A percentile compares a stretch with the other conserved stretches of the same genome.
Evolutionary conservation across 257 asterid species (phyloP).

Genomic region (Coffea eugenioides): DNA sequence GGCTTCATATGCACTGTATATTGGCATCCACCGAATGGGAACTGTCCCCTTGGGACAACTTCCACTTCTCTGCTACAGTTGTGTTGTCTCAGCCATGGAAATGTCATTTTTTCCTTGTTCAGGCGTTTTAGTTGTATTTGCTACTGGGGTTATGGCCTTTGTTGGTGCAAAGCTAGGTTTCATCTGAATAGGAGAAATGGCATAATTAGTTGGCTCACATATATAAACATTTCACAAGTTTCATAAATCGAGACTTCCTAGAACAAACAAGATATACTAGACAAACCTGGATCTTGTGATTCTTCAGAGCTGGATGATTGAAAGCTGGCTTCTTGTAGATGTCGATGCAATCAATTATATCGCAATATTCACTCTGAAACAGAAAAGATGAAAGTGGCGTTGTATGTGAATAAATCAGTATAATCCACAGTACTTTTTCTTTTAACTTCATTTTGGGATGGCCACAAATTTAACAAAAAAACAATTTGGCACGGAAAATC

Average conservation of each 20-base stretch:
- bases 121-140: not conserved
- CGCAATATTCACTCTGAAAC: conserved; percentile 72
- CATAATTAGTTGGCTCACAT: too few relatives aligned
- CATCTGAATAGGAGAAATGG: conserved; percentile 26
- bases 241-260: not conserved
- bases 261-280: too few relatives aligned
- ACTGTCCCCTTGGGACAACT: conserved; percentile 69
- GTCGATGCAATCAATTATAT: conserved; percentile 61
- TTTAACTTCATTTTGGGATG: too few relatives aligned
- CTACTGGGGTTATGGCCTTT: conserved; percentile 1
- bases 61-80: conserved; percentile 61
- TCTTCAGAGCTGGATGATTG: conserved; percentile 54
- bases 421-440: too few relatives aligned
- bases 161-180: conserved; percentile 31
- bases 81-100: conserved; percentile 24
- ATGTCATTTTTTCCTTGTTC: conserved; percentile 5
- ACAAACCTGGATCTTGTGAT: conserved; percentile 34
- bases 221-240: not conserved
- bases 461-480: too few relatives aligned
- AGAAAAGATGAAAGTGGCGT: not conserved
- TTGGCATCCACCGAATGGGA: conserved; percentile 43
- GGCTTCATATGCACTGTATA: conserved; percentile 1
- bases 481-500: too few relatives aligned
- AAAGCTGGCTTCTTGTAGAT: conserved; percentile 68
- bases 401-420: not conserved